Percentiles rank a stretch among this genome's conserved stretches.
These are phyloP conservation scores for Lactuca saligna DNA, from an alignment of 129 eudicot species.

Conservation along the genomic window DNA sequence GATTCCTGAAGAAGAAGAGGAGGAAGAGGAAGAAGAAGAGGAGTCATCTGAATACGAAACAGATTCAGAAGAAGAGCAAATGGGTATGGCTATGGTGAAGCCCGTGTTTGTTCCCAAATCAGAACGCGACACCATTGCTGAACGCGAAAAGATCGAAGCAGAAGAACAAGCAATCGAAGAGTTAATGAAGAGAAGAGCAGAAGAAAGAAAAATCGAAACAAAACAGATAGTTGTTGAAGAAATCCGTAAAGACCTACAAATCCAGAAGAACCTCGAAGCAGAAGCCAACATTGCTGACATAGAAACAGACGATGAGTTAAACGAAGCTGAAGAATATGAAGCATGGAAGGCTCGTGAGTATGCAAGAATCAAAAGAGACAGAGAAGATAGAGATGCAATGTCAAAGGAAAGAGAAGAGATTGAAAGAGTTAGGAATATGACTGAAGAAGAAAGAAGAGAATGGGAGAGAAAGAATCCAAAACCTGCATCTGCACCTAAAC, in stretches of 20 bases:
- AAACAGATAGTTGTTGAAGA: constrained; percentile 85
- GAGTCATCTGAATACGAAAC: constrained; percentile 90
- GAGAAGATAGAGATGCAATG: constrained; percentile 89
- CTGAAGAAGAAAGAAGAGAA: constrained; percentile 96
- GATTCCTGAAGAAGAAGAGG: constrained; percentile 69
- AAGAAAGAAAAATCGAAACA: constrained; percentile 75
- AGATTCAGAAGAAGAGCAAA: constrained; percentile 77
- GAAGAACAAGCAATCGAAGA: constrained; percentile 82
- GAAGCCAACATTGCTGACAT: constrained; percentile 81
- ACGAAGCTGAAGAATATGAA: constrained; percentile 92
- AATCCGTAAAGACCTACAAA: constrained; percentile 63
- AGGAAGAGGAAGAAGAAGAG: constrained; percentile 72
- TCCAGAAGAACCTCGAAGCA: constrained; percentile 64
- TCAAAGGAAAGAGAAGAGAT: constrained; percentile 92
- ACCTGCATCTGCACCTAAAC: constrained; percentile 49
- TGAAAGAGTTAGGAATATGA: constrained; percentile 92
- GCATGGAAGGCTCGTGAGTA: constrained; percentile 89
- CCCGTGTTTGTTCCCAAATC: constrained; percentile 93
- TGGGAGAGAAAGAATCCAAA: constrained; percentile 96
- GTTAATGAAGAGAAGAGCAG: constrained; percentile 55
- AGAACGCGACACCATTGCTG: constrained; percentile 91
- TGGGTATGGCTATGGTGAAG: constrained; percentile 77
- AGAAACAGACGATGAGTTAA: constrained; percentile 87
- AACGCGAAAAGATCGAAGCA: constrained; percentile 80
- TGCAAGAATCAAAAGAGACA: constrained; percentile 90